Evolutionary conservation across 2,329 filamentous ascomycete genomes (phyloP), one percentile per base, ranked within the genome.

Genomic region (Mycosphaerella arachidis): DNA sequence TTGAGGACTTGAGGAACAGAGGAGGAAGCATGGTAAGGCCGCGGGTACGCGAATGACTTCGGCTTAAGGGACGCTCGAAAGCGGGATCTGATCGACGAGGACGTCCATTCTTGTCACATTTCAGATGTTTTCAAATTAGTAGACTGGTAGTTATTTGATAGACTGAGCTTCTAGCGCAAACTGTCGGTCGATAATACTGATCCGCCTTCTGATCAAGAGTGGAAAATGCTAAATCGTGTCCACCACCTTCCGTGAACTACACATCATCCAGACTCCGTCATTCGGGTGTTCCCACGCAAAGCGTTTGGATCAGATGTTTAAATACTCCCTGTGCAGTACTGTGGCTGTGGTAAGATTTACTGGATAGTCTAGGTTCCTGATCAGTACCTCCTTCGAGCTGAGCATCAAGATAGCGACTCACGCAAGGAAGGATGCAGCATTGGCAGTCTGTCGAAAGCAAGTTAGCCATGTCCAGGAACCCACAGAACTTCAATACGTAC

Each of bases 201-300:
- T 24, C 24, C 3, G 24, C 24, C 24, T 3, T 3, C 24, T 2
- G 12, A 35, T 8, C 31, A 35, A 9, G 31, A 35, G 31, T 35
- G 31, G 7, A 8, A 35, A 35, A 2, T 24, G 40, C 13, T 43
- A 16, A n/a, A 43, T 4, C 16, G 18, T 24, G 56, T 57, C 51
- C 54, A 16, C 24, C 54, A 57, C 57, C 54, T 4, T 80, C 85
- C 63, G 76, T 81, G 10, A 86, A 85, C 66, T 81, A 83, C 64
- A 35, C 85, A 84, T 53, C 82, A 83, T 80, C 83, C 0, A 83
- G 82, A 1, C 79, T 86, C 0, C 78, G 83, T 43, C 16, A 16
- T 18, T 43, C 40, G 40, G 40, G 7, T 43, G 40, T n/a, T 13
- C 8, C 40, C 40, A 43, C 40, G 37, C 37, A 43, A 43, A 43